Evolutionary conservation across 306 rosid species (phyloP).

Genomic region (Glycine tomentella): DNA sequence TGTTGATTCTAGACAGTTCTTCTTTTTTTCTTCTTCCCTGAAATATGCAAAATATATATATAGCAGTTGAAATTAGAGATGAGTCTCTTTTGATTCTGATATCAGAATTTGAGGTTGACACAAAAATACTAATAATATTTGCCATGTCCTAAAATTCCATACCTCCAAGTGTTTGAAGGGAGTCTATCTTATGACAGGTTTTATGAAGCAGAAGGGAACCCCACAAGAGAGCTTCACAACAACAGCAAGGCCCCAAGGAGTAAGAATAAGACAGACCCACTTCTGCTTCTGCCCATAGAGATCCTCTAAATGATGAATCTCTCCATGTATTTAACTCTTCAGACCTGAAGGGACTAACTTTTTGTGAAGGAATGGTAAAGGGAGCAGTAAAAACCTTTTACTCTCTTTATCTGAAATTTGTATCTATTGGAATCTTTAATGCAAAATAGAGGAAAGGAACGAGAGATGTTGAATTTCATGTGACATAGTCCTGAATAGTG

Average conservation of each 20-base stretch:
- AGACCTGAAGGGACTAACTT: conserved; percentile 51
- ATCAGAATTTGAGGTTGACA: conserved; percentile 26
- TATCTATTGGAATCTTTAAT: conserved; percentile 38
- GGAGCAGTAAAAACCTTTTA: conserved; percentile 31
- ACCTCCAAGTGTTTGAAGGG: conserved; percentile 48
- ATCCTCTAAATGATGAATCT: conserved; percentile 51
- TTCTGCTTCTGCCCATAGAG: conserved; percentile 41
- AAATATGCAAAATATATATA: conserved; percentile 37
- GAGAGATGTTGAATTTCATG: conserved; percentile 47
- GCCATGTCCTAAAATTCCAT: conserved; percentile 11
- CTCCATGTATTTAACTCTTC: conserved; percentile 49
- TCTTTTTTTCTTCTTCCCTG: conserved; percentile 33
- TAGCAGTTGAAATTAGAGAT: too few species aligned
- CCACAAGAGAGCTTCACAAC: conserved; percentile 36
- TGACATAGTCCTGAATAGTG: conserved; percentile 3
- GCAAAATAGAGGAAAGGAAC: conserved; percentile 18
- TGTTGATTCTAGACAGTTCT: conserved; percentile 44
- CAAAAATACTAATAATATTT: not conserved
- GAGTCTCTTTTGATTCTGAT: conserved; percentile 27
- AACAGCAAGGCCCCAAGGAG: conserved; percentile 39
- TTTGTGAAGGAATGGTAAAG: conserved; percentile 43
- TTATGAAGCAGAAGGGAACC: conserved; percentile 46
- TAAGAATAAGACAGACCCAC: conserved; percentile 51
- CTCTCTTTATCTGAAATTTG: conserved; percentile 26
- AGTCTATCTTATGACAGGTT: conserved; percentile 9